A percentile compares a stretch with the other conserved stretches of the same genome.
Evolutionary conservation across 2,329 filamentous ascomycete genomes (phyloP).

Genomic region (Apiospora koreana): DNA sequence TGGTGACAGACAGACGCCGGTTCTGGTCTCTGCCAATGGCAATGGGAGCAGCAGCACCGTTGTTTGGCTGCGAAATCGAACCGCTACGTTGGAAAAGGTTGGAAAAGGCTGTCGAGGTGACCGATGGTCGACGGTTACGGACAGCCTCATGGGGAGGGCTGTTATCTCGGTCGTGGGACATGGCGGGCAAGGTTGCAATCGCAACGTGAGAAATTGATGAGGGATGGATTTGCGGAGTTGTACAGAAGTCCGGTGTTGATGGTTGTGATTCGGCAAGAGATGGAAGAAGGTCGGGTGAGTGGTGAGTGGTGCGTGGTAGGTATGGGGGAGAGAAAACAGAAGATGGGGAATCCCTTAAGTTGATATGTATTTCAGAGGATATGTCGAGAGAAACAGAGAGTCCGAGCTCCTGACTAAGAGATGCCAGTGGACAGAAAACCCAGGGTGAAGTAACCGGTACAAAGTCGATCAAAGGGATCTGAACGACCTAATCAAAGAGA

Average conservation of each 20-base stretch:
- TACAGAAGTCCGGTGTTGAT: background rate
- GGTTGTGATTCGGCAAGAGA: background rate
- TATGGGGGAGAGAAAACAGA: background rate
- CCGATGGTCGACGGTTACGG: slow-evolving; percentile 54
- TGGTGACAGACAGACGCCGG: slow-evolving; percentile 73
- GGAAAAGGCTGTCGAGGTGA: slow-evolving; percentile 57
- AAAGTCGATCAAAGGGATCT: slow-evolving; percentile 4
- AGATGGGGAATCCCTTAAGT: slow-evolving; percentile 3
- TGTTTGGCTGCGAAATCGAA: slow-evolving; percentile 46
- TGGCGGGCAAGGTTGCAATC: slow-evolving; percentile 14
- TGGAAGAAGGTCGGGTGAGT: background rate
- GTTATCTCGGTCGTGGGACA: slow-evolving; percentile 33
- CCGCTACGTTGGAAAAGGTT: slow-evolving; percentile 61
- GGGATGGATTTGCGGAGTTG: background rate
- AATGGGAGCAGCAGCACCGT: slow-evolving; percentile 25
- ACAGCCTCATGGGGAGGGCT: slow-evolving; percentile 24
- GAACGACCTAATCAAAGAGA: background rate
- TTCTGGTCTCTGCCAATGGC: slow-evolving; percentile 45
- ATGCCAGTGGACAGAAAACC: background rate
- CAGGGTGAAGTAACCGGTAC: background rate
- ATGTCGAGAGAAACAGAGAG: background rate
- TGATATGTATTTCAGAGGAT: slow-evolving; percentile 4
- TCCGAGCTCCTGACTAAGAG: background rate
- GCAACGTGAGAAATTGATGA: background rate
- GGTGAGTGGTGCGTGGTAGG: background rate